A percentile compares a stretch with the other conserved stretches of the same genome.
These are phyloP conservation scores for Zymoseptoria crescenta DNA, from an alignment of 2,329 filamentous ascomycete species.

Conservation along the genomic window DNA sequence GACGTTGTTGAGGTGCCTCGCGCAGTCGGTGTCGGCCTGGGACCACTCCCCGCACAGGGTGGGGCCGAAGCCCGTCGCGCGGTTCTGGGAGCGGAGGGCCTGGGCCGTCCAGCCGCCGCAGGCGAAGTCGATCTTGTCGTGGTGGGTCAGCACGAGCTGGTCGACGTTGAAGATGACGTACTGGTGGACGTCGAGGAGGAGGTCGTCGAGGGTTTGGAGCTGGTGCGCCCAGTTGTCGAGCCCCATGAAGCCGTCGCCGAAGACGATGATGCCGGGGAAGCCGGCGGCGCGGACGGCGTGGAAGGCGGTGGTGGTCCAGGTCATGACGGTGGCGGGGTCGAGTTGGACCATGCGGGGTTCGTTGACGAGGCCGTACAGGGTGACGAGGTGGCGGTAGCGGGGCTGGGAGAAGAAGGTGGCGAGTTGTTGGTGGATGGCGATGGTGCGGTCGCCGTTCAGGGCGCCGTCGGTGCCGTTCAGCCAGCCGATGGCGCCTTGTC, in stretches of 20 bases:
- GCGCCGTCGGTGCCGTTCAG: constrained; percentile 80
- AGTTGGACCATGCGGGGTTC: constrained; percentile 78
- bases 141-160: constrained; percentile 74
- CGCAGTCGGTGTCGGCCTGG: constrained; percentile 94
- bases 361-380: constrained; percentile 90
- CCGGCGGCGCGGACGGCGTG: constrained; percentile 68
- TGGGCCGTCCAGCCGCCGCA: constrained; percentile 83
- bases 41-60: constrained; percentile 96
- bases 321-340: constrained; percentile 56
- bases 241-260: constrained; percentile 93
- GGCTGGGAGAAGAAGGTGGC: constrained; percentile 89
- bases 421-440: constrained; percentile 80
- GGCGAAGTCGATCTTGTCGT: constrained; percentile 76
- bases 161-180: constrained; percentile 96
- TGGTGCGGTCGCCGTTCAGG: constrained; percentile 68
- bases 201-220: constrained; percentile 60
- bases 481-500: constrained; percentile 75
- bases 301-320: constrained; percentile 72
- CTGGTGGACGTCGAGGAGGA: constrained; percentile 94
- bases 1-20: constrained; percentile 79
- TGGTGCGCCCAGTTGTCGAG: constrained; percentile 83
- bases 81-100: constrained; percentile 63
- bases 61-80: constrained; percentile 73
- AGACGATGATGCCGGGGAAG: constrained; percentile 63
- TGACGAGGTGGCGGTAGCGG: constrained; percentile 83